Evolutionary conservation across 2,329 filamentous ascomycete genomes (phyloP).

Genomic region (Sporothrix pseudoabietina): DNA sequence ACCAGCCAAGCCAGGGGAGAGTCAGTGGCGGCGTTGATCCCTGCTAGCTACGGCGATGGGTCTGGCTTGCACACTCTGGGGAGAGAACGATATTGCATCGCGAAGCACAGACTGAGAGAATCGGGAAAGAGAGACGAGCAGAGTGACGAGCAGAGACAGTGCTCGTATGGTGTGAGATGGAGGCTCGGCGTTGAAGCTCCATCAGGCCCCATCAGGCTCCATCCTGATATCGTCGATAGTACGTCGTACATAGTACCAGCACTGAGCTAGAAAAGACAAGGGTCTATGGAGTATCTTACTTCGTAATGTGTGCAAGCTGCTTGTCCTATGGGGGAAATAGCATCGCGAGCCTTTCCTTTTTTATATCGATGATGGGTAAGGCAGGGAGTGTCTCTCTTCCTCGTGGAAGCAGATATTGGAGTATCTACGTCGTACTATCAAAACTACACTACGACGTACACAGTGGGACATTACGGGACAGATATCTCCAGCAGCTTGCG

Average conservation of each 20-base stretch:
- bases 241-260: neutral
- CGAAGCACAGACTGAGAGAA: neutral
- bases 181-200: neutral
- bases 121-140: neutral
- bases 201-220: neutral
- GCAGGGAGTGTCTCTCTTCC: neutral
- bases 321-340: neutral
- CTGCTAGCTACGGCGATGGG: neutral
- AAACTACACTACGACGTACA: no score
- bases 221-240: neutral
- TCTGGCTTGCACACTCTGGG: neutral
- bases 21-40: neutral
- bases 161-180: neutral
- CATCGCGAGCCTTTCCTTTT: slow-evolving; percentile 2
- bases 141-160: neutral
- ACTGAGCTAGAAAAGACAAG: neutral
- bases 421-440: no score
- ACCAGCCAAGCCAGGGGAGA: neutral
- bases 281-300: neutral
- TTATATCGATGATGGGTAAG: neutral
- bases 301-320: neutral
- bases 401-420: neutral
- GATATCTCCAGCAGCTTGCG: neutral
- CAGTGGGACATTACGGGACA: no score
- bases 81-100: neutral